Evolutionary conservation across 2,329 filamentous ascomycete species (phyloP).

Genomic region (Epichloe uncinata): DNA sequence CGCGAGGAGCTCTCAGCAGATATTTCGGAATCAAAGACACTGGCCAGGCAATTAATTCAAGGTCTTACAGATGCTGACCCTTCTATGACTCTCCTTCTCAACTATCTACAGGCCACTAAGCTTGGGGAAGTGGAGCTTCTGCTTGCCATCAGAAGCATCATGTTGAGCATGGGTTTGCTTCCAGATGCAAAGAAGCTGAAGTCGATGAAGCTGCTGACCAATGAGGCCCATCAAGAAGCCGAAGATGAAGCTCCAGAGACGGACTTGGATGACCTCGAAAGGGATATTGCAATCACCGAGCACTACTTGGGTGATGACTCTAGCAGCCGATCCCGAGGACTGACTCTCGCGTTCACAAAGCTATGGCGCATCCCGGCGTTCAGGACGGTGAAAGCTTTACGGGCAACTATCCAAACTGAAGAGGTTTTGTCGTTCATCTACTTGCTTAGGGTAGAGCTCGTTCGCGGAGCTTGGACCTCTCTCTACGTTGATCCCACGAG

Average conservation of each 20-base stretch:
- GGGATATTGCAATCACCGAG: constrained; percentile 55
- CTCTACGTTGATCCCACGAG: constrained; percentile 50
- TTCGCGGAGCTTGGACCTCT: constrained; percentile 63
- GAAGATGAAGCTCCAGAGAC: constrained; percentile 26
- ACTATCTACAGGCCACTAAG: constrained; percentile 51
- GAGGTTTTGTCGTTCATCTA: constrained; percentile 61
- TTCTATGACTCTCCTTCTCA: constrained; percentile 51
- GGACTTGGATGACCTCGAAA: constrained; percentile 47
- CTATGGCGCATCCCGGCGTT: constrained; percentile 51
- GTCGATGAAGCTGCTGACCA: constrained; percentile 19
- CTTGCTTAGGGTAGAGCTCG: constrained; percentile 58
- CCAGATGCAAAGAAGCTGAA: constrained; percentile 25
- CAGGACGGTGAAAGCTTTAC: constrained; percentile 49
- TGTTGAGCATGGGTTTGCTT: constrained; percentile 54
- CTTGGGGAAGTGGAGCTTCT: constrained; percentile 55
- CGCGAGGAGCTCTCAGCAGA: constrained; percentile 32
- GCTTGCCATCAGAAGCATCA: constrained; percentile 49
- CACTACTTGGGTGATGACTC: constrained; percentile 53
- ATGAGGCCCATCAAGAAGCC: constrained; percentile 13
- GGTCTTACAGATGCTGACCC: constrained; percentile 53
- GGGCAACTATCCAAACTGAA: constrained; percentile 48
- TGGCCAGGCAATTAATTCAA: constrained; percentile 47
- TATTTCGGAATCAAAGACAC: constrained; percentile 28
- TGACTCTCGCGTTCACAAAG: constrained; percentile 57
- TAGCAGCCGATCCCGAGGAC: constrained; percentile 45